Percentiles rank a stretch among this genome's conserved stretches.
phyloP scores from a whole-genome alignment of 495 filamentous ascomycete species.

The Tuber brumale region DNA sequence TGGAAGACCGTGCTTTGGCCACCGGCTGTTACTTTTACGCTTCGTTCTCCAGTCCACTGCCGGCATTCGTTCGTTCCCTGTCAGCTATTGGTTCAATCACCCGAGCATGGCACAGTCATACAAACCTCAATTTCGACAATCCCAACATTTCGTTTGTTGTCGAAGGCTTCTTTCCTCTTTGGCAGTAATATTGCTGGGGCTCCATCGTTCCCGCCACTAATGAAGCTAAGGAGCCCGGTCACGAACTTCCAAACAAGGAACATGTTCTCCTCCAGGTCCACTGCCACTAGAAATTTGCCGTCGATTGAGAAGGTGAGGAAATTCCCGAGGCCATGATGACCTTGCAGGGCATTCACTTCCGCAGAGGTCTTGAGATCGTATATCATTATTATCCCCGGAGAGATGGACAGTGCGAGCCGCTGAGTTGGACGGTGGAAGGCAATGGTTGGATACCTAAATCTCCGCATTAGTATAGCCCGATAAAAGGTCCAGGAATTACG shows the following conservation, averaged over 20 bases:
- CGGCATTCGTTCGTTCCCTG: neutral
- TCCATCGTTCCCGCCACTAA: slow-evolving; percentile 34
- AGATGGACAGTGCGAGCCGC: slow-evolving; percentile 29
- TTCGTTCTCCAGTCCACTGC: slow-evolving; percentile 35
- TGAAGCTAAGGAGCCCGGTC: slow-evolving; percentile 35
- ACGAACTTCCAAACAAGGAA: slow-evolving; percentile 36
- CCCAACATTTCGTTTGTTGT: slow-evolving; percentile 14
- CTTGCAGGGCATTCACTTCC: slow-evolving; percentile 21
- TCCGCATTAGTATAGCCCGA: neutral
- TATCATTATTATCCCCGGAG: slow-evolving; percentile 25
- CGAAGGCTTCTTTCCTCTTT: slow-evolving; percentile 18
- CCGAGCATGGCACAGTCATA: neutral
- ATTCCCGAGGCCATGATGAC: slow-evolving; percentile 23
- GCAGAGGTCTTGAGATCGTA: slow-evolving; percentile 33
- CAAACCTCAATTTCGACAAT: slow-evolving; percentile 26
- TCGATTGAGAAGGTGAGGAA: slow-evolving; percentile 26
- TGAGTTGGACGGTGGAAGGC: slow-evolving; percentile 39
- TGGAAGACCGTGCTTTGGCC: slow-evolving; percentile 12
- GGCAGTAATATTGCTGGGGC: slow-evolving; percentile 19
- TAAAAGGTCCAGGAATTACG: neutral
- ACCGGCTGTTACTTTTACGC: slow-evolving; percentile 27
- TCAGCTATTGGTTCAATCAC: slow-evolving; percentile 1
- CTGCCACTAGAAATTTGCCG: slow-evolving; percentile 29
- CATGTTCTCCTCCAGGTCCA: slow-evolving; percentile 25
- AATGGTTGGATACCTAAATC: slow-evolving; percentile 18